Conservation (phyloP, 768 basidiomycete species). For the Agrocybe praecox region DNA sequence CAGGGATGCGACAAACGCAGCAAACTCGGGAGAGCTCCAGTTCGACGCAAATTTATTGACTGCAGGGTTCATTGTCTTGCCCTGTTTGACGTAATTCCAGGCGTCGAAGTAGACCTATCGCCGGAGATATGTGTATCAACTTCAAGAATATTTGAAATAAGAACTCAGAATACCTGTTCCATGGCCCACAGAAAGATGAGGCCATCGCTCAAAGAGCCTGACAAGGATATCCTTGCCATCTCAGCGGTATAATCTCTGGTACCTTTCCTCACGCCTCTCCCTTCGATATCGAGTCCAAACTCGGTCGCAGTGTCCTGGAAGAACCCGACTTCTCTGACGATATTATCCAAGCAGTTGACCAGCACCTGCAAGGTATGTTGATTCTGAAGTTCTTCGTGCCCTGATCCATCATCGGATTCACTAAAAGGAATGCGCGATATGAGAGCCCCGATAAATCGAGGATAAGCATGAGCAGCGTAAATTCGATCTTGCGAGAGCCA, state of each 20-base stretch:
- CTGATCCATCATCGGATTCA: slow-evolving; percentile 28
- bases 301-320: slow-evolving; percentile 53
- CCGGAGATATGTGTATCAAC: background rate
- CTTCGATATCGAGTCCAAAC: slow-evolving; percentile 46
- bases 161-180: slow-evolving; percentile 56
- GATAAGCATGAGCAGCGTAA: slow-evolving; percentile 76
- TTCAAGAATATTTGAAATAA: background rate
- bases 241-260: slow-evolving; percentile 76
- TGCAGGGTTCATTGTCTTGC: slow-evolving; percentile 28
- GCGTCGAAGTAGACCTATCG: slow-evolving; percentile 68
- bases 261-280: slow-evolving; percentile 55
- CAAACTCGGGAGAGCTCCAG: slow-evolving; percentile 63
- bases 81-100: slow-evolving; percentile 54
- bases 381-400: slow-evolving; percentile 37
- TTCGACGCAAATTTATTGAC: slow-evolving; percentile 56
- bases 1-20: slow-evolving; percentile 52
- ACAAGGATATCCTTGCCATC: slow-evolving; percentile 55
- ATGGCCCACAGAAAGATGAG: slow-evolving; percentile 79
- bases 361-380: slow-evolving; percentile 49
- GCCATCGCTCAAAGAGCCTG: slow-evolving; percentile 57
- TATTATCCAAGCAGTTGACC: slow-evolving; percentile 55
- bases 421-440: slow-evolving; percentile 62
- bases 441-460: slow-evolving; percentile 68
- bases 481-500: slow-evolving; percentile 77
- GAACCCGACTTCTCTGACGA: slow-evolving; percentile 59